Evolutionary conservation across 1,284 basidiomycete genomes (phyloP), one percentile per base, ranked within the genome.

Genomic region (Hymenochaete sp.): DNA sequence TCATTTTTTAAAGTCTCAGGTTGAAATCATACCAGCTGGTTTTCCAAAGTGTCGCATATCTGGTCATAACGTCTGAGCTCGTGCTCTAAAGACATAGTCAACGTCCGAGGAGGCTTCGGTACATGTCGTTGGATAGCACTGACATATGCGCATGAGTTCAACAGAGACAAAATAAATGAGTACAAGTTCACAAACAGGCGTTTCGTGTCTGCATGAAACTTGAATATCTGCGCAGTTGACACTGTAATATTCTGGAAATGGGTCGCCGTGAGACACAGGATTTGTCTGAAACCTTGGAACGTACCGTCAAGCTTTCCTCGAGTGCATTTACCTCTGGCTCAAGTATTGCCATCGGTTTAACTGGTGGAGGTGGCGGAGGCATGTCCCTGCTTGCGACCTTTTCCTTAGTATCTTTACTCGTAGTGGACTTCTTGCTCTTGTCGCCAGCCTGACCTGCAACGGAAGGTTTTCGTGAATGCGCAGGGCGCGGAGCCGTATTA

Each of bases 1-100:
- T 26, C 36, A 14, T 44, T 25, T 16, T 25, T 32, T 28, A 7
- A 27, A 14, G 14, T 19, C 19, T 9, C 27, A 19, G 13, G 2
- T 16, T 4, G 13, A 6, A 16, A 57, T 54, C 77, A 60, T 58
- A 79, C 84, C 51, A 88, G 56, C 44, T 78, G 75, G 28, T 75
- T 70, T 57, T 87, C 84, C 42, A 88, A 73, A 2, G 74, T 67
- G 56, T 88, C 84, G 52, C 82, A 85, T 5, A 87, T 55, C 54
- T 84, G 82, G 55, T 87, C 82, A 53, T 82, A 88, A 55, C 73
- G 78, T 57, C 84, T 82, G 1, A 86, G 63, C 56, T 85, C 82
- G 28, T 73, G 72, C 10, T 82, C 80, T 18, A 88, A 67, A 11
- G 78, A 68, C 4, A 74, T 66, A 4, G 72, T 77, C 13, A 86